Base-by-base conservation (phyloP, 352 stramenopile species). In the Pythium scleroteichum region DNA sequence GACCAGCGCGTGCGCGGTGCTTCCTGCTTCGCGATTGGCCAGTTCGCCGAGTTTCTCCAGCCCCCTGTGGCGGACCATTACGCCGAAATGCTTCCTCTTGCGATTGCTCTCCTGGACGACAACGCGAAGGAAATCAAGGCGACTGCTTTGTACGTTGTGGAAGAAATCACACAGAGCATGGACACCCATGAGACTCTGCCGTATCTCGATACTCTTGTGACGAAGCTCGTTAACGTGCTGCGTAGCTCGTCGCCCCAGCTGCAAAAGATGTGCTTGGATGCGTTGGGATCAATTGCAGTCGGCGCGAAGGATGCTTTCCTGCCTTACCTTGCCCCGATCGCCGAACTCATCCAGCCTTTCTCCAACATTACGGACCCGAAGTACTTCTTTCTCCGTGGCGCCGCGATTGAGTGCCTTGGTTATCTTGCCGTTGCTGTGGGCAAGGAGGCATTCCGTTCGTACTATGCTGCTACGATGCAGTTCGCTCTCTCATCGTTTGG, bases 131-230 rank as follows among this genome's bases (percentile, higher is more conserved):
- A 91, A 22, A 97, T 98, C 61, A 96, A 99, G 77, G 95, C 94
- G 8, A 98, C 96, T 12, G 96, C 92, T 39, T 95, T 98, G 62
- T 99, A 99, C 69, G 96, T 99, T 13, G 82, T 99, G 42, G 97
- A 99, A 77, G 98, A 98, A 78, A 99, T 99, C 73, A 99, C 96
- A 56, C 96, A 99, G 84, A 95, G 90, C 64, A 95, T 99, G 82
- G 94, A 99, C 61, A 95, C 87, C 29, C 80, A 98, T 47, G 93
- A 97, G 57, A 90, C 99, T 32, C 72, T 94, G 49, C 96, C 96
- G 20, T 94, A 99, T 71, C 78, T 99, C 0, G 90, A 98, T 65
- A 92, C 92, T 29, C 78, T 99, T 8, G 94, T 99, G 47, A 89
- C 78, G n/a, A 98, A 98, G 75, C 82, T 99, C 2, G 92, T 98